Conservation (phyloP, 2,329 filamentous ascomycete species). For the Zymoseptoria tritici region DNA sequence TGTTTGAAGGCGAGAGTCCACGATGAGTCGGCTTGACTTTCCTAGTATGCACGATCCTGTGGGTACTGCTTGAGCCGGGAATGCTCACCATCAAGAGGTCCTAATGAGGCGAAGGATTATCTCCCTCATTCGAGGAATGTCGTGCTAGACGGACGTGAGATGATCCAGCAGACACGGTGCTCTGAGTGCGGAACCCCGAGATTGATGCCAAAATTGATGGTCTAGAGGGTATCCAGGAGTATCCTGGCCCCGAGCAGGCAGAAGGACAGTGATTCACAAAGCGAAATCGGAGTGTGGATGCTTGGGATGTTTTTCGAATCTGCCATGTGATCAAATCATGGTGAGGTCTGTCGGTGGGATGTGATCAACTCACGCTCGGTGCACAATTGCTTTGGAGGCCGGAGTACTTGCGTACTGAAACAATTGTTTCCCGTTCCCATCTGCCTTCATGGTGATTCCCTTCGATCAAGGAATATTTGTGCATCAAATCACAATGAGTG, state of each 20-base stretch:
- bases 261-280: neutral
- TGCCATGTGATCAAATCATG: neutral
- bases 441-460: neutral
- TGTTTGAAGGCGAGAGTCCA: too few relatives aligned
- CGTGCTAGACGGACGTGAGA: too few relatives aligned
- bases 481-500: neutral
- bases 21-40: too few relatives aligned
- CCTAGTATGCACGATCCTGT: too few relatives aligned
- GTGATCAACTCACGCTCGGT: too few relatives aligned
- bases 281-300: neutral
- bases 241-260: neutral
- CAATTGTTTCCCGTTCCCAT: neutral
- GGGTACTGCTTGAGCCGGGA: too few relatives aligned
- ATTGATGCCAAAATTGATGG: neutral
- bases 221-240: neutral
- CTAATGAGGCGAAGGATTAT: too few relatives aligned
- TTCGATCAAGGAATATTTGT: neutral
- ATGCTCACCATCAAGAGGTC: too few relatives aligned
- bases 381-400: neutral
- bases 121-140: too few relatives aligned
- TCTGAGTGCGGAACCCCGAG: neutral
- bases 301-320: too few relatives aligned
- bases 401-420: neutral
- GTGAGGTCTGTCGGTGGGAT: too few relatives aligned
- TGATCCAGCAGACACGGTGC: too few relatives aligned